Evolutionary conservation across 1,284 basidiomycete genomes (phyloP), one percentile per base, ranked within the genome.

Genomic region (Ganoderma resinaceum): DNA sequence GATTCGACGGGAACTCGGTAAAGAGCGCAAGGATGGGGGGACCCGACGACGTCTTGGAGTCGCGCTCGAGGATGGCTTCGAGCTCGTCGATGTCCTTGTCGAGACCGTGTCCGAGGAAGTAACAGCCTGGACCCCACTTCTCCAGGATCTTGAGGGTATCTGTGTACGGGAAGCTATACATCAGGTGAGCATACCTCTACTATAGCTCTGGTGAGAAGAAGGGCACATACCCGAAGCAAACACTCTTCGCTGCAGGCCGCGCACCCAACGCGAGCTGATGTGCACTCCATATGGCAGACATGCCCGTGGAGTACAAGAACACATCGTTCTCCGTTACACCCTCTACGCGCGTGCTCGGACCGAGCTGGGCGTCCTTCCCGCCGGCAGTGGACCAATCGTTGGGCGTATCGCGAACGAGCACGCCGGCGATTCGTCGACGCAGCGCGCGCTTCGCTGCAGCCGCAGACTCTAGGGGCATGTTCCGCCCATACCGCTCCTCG

Each of bases 91-190:
- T 86, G 69, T 98, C 95, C 3, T 84, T 79, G 68, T 94, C 90
- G 6, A 91, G 81, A 0, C 97, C 97, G 70, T 89, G 84, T 2
- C 97, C 97, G 68, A 95, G 88, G 83, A 99, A 98, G 79, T 95
- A 87, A 74, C 93, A 96, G 0, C 98, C 98, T 0, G 95, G 94
- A 0, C 98, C 98, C 95, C 97, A 99, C 81, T 99, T 99, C 74
- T 97, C 85, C 4, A 99, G 84, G 55, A 98, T 90, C 81, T 99
- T 99, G 70, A 98, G 87, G n/a, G 97, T 99, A 80, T 99, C 98
- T 11, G 92, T 95, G 80, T 99, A 99, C 0, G 97, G 94, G 80
- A 99, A 99, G 23, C 97, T 97, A 76, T 61, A 72, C 9, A 72
- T 63, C 26, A 75, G 3, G 42, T 66, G 29, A 67, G 63, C 60